These are phyloP conservation scores for Gossypium lobatum DNA, from an alignment of 441 rosid genomes.

Conservation along the genomic window DNA sequence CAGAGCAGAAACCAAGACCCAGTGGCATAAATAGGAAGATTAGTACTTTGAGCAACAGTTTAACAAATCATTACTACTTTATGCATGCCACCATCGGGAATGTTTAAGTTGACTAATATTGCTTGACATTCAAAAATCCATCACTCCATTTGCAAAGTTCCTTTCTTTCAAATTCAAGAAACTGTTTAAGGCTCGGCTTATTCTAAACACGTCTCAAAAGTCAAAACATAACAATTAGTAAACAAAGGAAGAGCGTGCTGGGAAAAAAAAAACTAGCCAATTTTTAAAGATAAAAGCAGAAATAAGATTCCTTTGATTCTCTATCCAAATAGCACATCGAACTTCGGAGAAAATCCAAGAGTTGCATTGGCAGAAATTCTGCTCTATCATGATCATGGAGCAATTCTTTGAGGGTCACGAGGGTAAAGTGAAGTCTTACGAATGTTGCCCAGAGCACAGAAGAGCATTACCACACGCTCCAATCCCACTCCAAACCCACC, in stretches of 20 bases:
- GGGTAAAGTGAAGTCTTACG: conserved; percentile 84
- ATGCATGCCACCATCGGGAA: neutral
- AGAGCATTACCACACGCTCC: conserved; percentile 91
- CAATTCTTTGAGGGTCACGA: conserved; percentile 69
- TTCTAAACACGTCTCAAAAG: neutral
- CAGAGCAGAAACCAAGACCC: too few relatives aligned
- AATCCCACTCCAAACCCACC: conserved; percentile 88
- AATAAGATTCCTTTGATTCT: neutral
- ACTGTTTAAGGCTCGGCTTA: neutral
- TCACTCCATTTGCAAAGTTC: neutral
- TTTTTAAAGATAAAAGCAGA: neutral
- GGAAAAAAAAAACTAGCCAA: neutral
- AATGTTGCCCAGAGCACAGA: conserved; percentile 71
- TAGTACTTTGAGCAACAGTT: conserved; percentile 87
- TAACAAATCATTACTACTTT: conserved; percentile 38
- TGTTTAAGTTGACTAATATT: too few relatives aligned
- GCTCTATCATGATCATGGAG: conserved; percentile 33
- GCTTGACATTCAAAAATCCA: neutral
- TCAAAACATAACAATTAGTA: neutral
- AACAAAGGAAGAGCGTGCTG: neutral
- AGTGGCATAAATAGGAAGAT: conserved; percentile 42
- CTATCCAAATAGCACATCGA: neutral
- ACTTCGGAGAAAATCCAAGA: neutral
- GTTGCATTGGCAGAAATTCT: neutral
- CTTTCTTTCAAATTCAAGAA: conserved; percentile 4